Conservation (phyloP, 2,329 filamentous ascomycete genomes). For the Phaeoacremonium minimum region DNA sequence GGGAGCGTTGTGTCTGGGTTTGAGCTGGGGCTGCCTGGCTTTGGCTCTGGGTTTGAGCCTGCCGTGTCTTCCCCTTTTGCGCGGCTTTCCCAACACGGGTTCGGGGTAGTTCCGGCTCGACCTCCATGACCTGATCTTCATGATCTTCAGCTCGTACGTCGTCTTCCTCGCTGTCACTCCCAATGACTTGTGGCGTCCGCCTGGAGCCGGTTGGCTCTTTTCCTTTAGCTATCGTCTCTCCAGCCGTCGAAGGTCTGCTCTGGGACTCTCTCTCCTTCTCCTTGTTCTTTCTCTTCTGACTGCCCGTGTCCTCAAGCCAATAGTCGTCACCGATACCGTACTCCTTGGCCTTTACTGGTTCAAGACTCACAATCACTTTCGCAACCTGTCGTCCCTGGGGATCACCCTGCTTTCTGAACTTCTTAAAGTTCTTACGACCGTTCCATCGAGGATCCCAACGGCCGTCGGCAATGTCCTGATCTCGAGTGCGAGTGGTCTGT, state of each 20-base stretch:
- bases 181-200: slow-evolving; percentile 20
- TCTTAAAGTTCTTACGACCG: slow-evolving; percentile 93
- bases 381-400: slow-evolving; percentile 32
- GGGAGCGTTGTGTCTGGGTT: slow-evolving; percentile 17
- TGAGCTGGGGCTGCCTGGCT: no score
- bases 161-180: slow-evolving; percentile 34
- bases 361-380: slow-evolving; percentile 63
- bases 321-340: slow-evolving; percentile 74
- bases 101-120: slow-evolving; percentile 16
- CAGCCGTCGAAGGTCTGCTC: background rate
- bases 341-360: slow-evolving; percentile 66
- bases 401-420: slow-evolving; percentile 63
- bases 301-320: slow-evolving; percentile 58
- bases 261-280: slow-evolving; percentile 15
- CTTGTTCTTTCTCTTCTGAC: slow-evolving; percentile 20
- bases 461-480: slow-evolving; percentile 47
- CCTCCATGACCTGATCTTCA: slow-evolving; percentile 11
- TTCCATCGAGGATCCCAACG: slow-evolving; percentile 91
- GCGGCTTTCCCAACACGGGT: slow-evolving; percentile 26
- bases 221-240: background rate
- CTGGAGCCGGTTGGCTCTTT: slow-evolving; percentile 4
- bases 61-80: slow-evolving; percentile 17
- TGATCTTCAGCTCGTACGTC: slow-evolving; percentile 14
- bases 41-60: slow-evolving; percentile 13
- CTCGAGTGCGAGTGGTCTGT: slow-evolving; percentile 29